These are phyloP conservation scores for Vicia sativa DNA, from an alignment of 306 rosid genomes.

Conservation along the genomic window DNA sequence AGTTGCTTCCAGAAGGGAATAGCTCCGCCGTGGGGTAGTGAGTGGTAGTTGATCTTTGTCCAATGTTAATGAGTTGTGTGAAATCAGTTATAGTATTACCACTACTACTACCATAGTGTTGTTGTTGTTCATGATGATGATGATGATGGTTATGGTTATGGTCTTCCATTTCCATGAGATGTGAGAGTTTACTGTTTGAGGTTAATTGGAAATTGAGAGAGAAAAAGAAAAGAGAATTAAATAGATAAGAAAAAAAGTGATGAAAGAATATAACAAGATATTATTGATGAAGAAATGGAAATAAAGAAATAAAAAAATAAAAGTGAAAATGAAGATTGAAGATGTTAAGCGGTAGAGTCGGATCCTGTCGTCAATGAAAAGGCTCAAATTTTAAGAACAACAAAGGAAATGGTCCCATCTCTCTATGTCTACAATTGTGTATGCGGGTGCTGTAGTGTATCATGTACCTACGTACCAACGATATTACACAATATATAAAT, in stretches of 20 bases:
- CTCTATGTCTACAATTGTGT: constrained; percentile 37
- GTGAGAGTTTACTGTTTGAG: neutral
- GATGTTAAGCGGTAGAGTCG: constrained; percentile 79
- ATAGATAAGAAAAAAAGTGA: neutral
- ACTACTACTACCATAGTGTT: constrained; percentile 42
- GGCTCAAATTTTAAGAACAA: constrained; percentile 53
- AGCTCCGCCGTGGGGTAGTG: constrained; percentile 65
- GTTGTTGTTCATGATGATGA: neutral
- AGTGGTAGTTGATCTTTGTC: constrained; percentile 31
- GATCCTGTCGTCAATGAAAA: constrained; percentile 96
- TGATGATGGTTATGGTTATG: constrained; percentile 33
- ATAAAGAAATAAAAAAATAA: neutral
- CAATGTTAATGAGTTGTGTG: constrained; percentile 60
- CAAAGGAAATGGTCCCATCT: constrained; percentile 79
- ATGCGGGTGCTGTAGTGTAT: constrained; percentile 37
- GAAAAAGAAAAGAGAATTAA: neutral
- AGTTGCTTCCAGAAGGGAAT: constrained; percentile 49
- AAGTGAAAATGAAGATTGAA: constrained; percentile 13
- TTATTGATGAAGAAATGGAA: neutral
- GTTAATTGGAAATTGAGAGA: neutral
- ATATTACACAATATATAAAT: too few relatives aligned
- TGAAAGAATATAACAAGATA: neutral
- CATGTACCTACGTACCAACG: neutral
- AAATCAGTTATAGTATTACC: constrained; percentile 52
- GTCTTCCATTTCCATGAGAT: constrained; percentile 77